Base-by-base conservation (phyloP, 768 basidiomycete genomes). In the Suillus americanus region DNA sequence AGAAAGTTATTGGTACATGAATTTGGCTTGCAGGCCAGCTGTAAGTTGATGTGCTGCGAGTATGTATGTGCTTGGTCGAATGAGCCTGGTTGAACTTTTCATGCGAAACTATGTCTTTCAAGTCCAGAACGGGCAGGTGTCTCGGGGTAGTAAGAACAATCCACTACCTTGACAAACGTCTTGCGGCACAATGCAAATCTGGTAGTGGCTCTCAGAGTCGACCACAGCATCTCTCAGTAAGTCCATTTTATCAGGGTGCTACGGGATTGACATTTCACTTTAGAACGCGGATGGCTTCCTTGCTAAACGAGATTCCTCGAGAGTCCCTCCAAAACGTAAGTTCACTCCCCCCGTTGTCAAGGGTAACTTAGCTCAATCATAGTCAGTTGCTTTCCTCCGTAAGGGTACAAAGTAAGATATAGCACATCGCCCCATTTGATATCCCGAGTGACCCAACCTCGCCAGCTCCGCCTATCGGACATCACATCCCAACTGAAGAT, bases 311-410 rank as follows among this genome's bases (percentile, higher is more conserved):
- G 57, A 72, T 78, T 25, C 59, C 64, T 4, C 70, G 71, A 20
- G 80, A 82, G 64, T 70, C 79, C 51, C 73, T 80, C 62, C 75
- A 77, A 67, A 64, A 70, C 41, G 76, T 72, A 70, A 63, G 78
- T 71, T 46, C 20, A 40, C 28, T 60, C 55, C 50, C 25, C 23
- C 33, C 45, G 61, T 41, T 59, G 50, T 35, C n/a, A 46, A 28
- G 37, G 40, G 14, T 18, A 30, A 48, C 33, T 64, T 20, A 6
- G 66, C 65, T 69, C 53, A 68, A 64, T 28, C n/a, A 43, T n/a
- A 28, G n/a, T 18, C 72, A 87, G 85, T 74, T 84, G 37, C 77
- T 84, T 53, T 74, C 79, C 23, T 72, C 78, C 20, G 76, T 85
- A 54, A 78, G 77, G 50, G 70, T 71, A 53, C 68, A 80, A 68